Evolutionary conservation across 2,329 filamentous ascomycete genomes (phyloP), one percentile per base, ranked within the genome.

Genomic region (Fusarium tjaetaba): DNA sequence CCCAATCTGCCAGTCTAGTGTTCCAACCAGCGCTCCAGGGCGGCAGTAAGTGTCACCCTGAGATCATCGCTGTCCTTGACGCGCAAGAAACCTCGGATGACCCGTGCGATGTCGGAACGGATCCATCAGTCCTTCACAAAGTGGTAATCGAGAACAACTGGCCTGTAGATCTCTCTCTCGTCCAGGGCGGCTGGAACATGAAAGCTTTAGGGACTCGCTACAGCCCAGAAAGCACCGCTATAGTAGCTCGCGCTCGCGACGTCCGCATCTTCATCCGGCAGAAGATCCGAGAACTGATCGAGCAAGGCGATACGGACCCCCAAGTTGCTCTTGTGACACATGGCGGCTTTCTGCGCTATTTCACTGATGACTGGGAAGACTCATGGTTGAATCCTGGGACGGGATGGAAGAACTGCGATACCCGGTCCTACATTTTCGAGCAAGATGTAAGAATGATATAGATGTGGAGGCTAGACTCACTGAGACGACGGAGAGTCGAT

Each of bases 91-190:
- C 46, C 14, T 49, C 46, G 10, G 46, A 49, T 18, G 46, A n/a
- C 28, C 28, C 46, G 7, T 49, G 46, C 15, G 46, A 49, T 49
- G 5, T 49, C 11, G 28, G 28, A n/a, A 49, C 3, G 0, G 28
- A 49, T n/a, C 28, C 28, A 49, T 30, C 28, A n/a, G 10, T 18
- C 0, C 46, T 49, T 9, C 15, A 15, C 2, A 16, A n/a, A 30
- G 22, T 30, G 0, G 20, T 30, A 9, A 0, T 28, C 4, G 46
- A 49, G 28, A 8, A 5, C 14, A n/a, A n/a, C 7, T 49, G 46
- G 28, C 46, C 46, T 30, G 10, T 49, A 2, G 28, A 49, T 2
- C 46, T 49, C 7, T 49, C 46, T 9, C 10, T 30, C 6, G 46
- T 49, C 22, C 3, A 30, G 20, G 10, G 13, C 14, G 28, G 28